Percentiles rank a stretch among this genome's conserved stretches.
Evolutionary conservation across 139 green algal genomes (phyloP).

Genomic region (Chlamydomonas applanata): DNA sequence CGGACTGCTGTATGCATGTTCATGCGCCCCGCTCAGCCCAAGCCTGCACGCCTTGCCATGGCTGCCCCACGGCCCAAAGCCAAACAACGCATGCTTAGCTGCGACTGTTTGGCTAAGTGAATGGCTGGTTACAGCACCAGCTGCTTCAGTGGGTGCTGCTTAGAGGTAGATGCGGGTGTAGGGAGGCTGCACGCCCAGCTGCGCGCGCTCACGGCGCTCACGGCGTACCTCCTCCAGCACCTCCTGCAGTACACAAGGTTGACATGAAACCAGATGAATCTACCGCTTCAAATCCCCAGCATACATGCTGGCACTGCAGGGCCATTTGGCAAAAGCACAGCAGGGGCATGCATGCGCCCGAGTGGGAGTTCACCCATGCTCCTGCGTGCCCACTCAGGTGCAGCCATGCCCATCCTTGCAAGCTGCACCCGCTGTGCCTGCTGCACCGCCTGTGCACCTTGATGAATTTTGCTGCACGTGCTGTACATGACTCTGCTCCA

Average conservation of each 20-base stretch:
- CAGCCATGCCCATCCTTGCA: not conserved
- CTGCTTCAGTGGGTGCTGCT: not conserved
- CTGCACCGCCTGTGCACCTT: not conserved
- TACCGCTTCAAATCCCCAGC: too few species aligned
- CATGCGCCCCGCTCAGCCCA: too few species aligned
- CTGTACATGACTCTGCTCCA: too few species aligned
- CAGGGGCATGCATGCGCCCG: not conserved
- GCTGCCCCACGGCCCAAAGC: too few species aligned
- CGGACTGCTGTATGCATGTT: too few species aligned
- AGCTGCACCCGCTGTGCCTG: not conserved
- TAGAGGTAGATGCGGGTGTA: slow-evolving; percentile 51
- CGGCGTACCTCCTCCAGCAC: slow-evolving; percentile 47
- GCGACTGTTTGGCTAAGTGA: too few species aligned
- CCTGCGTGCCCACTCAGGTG: not conserved
- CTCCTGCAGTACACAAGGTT: too few species aligned
- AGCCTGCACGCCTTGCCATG: too few species aligned
- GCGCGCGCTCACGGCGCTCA: slow-evolving; percentile 48
- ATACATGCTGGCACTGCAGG: too few species aligned
- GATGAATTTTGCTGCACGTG: too few species aligned
- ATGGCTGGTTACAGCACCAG: slow-evolving; percentile 2
- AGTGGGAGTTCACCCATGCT: not conserved
- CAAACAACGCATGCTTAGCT: too few species aligned
- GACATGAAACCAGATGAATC: not conserved
- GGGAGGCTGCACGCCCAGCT: slow-evolving; percentile 39
- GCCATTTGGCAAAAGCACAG: not conserved